Base-by-base conservation (phyloP, 139 green algal genomes). In the Limnomonas spitsbergensis region DNA sequence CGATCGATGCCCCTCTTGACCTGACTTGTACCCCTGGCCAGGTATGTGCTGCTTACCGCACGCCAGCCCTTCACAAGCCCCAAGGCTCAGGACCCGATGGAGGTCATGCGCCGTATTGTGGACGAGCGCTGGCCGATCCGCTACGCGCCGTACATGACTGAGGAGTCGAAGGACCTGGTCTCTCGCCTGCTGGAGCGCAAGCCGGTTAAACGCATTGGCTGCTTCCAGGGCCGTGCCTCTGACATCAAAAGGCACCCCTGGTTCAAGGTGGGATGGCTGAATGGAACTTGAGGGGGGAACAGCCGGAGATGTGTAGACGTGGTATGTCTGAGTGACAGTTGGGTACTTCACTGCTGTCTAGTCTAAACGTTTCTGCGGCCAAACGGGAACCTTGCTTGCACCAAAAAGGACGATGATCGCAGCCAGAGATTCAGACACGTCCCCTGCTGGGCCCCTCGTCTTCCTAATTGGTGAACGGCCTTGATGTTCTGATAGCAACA, bases 101-200 rank as follows among this genome's bases (percentile, higher is more conserved):
- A 91, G 84, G 91, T 99, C 36, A 98, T 99, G 95, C 86, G 91
- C 27, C 90, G 95, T 80, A 99, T 98, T 56, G 93, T 98, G 67
- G 91, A 98, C 80, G 89, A 91, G 34, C 78, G 81, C 40, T 98
- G 90, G 84, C 80, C 88, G 32, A 87, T 98, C 74, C 88, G 91
- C 80, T 98, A 94, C 83, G 94, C 95, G 9, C 91, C 92, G 14
- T 97, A 96, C 84, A 79, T 97, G 70, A 74, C 27, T 2, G 78
- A 80, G 14, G 78, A 79, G 53, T 79, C 83, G 29, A 77, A 77
- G 70, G 90, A 96, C 73, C 74, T 98, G 38, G 91, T 98, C 40
- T 69, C 76, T 40, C 72, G 86, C 34, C 88, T 98, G 82, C 88
- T 98, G 72, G 90, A 98, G 86, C 91, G 94, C 77, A 94, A 95